Evolutionary conservation across 257 asterid species (phyloP).

Genomic region (Sherardia arvensis): DNA sequence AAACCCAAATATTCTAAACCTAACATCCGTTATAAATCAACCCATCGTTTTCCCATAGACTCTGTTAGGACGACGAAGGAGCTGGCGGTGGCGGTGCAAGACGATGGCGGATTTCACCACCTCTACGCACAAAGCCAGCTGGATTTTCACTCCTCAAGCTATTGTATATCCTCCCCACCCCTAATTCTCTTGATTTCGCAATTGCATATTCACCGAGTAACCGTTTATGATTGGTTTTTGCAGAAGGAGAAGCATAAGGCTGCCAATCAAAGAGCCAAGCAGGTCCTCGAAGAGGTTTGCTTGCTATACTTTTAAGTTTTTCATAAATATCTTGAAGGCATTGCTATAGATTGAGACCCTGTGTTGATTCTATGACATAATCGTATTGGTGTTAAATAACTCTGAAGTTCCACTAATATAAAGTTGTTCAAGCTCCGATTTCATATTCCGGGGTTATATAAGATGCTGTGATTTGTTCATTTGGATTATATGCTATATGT

Average conservation of each 20-base stretch:
- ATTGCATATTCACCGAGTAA: neutral
- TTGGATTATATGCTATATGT: neutral
- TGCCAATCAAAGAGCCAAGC: conserved; percentile 85
- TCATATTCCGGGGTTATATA: neutral
- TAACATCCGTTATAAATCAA: neutral
- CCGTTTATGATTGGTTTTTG: conserved; percentile 1
- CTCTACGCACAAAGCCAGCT: conserved; percentile 80
- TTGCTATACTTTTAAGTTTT: neutral
- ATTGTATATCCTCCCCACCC: conserved; percentile 32
- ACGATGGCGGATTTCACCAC: conserved; percentile 78
- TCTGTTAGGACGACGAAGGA: neutral
- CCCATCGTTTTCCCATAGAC: neutral
- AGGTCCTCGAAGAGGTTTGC: conserved; percentile 73
- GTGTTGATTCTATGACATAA: neutral
- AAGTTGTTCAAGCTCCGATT: neutral
- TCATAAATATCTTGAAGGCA: neutral
- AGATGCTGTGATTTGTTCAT: neutral
- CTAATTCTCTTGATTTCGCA: neutral
- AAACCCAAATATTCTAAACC: no score
- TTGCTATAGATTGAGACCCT: no score
- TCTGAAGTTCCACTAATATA: neutral
- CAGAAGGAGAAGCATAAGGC: conserved; percentile 79
- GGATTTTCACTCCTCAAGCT: conserved; percentile 77
- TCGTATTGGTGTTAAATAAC: neutral
- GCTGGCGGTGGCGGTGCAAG: neutral